These are phyloP conservation scores for Metschnikowia aberdeeniae DNA, from an alignment of 805 yeast species.

Conservation along the genomic window DNA sequence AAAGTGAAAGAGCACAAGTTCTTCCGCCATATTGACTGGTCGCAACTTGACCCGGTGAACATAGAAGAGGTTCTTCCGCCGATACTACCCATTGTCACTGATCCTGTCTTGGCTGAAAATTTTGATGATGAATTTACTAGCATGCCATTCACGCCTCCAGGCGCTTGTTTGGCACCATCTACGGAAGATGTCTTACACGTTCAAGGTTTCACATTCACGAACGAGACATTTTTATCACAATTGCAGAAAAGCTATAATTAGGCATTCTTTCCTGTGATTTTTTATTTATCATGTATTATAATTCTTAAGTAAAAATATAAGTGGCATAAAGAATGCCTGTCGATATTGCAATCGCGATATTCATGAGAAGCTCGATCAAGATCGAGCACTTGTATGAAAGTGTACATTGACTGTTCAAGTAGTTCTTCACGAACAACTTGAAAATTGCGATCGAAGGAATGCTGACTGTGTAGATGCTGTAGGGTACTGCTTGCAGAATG, in stretches of 20 bases:
- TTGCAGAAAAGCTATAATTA: neutral
- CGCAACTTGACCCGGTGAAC: conserved; percentile 46
- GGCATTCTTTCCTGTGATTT: too few relatives aligned
- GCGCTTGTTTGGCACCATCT: neutral
- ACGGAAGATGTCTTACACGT: conserved; percentile 34
- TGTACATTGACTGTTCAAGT: conserved; percentile 12
- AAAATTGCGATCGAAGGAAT: neutral
- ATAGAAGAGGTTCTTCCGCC: conserved; percentile 56
- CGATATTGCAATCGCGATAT: conserved; percentile 1
- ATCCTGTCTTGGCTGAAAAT: conserved; percentile 80
- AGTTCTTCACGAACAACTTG: conserved; percentile 15
- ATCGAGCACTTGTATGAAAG: conserved; percentile 12
- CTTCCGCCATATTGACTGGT: conserved; percentile 76
- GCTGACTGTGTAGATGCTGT: neutral
- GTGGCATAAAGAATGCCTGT: conserved; percentile 12
- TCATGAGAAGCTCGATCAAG: conserved; percentile 4
- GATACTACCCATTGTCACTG: conserved; percentile 74
- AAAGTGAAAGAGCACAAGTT: conserved; percentile 62
- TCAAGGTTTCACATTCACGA: conserved; percentile 40
- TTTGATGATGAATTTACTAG: conserved; percentile 77
- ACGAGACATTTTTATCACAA: conserved; percentile 27
- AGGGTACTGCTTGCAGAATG: neutral
- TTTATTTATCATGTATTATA: neutral
- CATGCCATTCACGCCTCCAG: conserved; percentile 45
- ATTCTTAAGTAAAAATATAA: neutral